These are phyloP conservation scores for Ceratocystis lukuohia DNA, from an alignment of 2,329 filamentous ascomycete genomes.

Conservation along the genomic window DNA sequence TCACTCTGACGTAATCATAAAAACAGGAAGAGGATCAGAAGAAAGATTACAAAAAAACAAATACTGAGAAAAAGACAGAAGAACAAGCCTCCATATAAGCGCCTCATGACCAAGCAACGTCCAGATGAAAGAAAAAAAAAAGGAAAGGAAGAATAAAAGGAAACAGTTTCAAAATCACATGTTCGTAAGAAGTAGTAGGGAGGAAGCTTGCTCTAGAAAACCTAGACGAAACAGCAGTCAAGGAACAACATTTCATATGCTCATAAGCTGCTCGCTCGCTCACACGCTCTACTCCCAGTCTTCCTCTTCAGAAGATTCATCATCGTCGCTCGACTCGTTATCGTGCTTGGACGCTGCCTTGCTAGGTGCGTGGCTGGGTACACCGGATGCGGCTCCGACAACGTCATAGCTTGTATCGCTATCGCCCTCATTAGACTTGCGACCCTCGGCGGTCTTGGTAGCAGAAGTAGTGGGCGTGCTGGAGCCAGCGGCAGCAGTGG, in stretches of 20 bases:
- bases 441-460: slow-evolving; percentile 48
- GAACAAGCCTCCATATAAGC: slow-evolving; percentile 9
- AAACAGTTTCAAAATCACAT: slow-evolving; percentile 6
- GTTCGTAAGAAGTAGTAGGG: slow-evolving; percentile 9
- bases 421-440: slow-evolving; percentile 74
- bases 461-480: slow-evolving; percentile 25
- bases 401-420: slow-evolving; percentile 96
- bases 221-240: background rate
- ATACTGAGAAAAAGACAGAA: background rate
- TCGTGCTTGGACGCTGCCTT: slow-evolving; percentile 32
- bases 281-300: slow-evolving; percentile 54
- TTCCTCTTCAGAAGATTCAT: slow-evolving; percentile 44
- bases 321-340: slow-evolving; percentile 43
- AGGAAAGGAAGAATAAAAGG: background rate
- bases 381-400: slow-evolving; percentile 63
- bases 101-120: slow-evolving; percentile 4
- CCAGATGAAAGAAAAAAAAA: slow-evolving; percentile 13
- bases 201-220: too few relatives aligned
- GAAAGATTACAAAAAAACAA: background rate
- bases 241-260: too few relatives aligned
- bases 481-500: slow-evolving; percentile 21
- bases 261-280: background rate
- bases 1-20: background rate
- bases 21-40: background rate
- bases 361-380: slow-evolving; percentile 62